Evolutionary conservation across 164 flowering plant genomes (phyloP).

Genomic region (Tetracentron sinense): DNA sequence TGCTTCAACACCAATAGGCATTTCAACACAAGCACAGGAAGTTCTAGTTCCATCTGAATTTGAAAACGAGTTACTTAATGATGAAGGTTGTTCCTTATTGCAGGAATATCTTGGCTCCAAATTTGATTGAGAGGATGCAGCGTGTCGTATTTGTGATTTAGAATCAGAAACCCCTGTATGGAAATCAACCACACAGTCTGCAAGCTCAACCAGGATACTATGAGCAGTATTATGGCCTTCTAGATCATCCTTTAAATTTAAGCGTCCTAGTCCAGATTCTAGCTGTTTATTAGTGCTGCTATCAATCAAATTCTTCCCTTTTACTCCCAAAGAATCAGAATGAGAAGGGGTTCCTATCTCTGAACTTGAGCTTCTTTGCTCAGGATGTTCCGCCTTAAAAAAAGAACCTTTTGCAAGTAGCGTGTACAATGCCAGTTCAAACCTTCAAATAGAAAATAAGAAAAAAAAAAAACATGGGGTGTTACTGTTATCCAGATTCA

Average conservation of each 20-base stretch:
- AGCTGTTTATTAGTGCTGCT: conserved; percentile 23
- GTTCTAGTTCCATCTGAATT: conserved; percentile 36
- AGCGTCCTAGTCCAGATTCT: conserved; percentile 42
- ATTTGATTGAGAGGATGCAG: conserved; percentile 35
- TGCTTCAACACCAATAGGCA: conserved; percentile 37
- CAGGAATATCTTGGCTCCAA: conserved; percentile 36
- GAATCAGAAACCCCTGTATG: conserved; percentile 38
- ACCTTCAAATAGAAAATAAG: conserved; percentile 39
- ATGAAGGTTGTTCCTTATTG: conserved; percentile 37
- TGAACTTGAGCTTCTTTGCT: conserved; percentile 42
- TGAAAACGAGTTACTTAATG: conserved; percentile 32
- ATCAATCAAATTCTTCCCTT: conserved; percentile 37
- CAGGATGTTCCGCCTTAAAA: conserved; percentile 42
- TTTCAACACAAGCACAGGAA: conserved; percentile 48
- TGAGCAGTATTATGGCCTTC: conserved; percentile 42
- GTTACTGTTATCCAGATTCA: conserved; percentile 11
- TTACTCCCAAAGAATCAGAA: conserved; percentile 34
- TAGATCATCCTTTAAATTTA: conserved; percentile 37
- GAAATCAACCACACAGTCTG: conserved; percentile 52
- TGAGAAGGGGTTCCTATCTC: conserved; percentile 30
- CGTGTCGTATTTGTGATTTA: conserved; percentile 33
- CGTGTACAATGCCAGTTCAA: conserved; percentile 79
- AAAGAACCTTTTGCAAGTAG: conserved; percentile 67
- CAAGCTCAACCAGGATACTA: conserved; percentile 52
- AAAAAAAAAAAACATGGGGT: background rate